Conservation (phyloP, 495 filamentous ascomycete genomes). For the Xylaria grammica region DNA sequence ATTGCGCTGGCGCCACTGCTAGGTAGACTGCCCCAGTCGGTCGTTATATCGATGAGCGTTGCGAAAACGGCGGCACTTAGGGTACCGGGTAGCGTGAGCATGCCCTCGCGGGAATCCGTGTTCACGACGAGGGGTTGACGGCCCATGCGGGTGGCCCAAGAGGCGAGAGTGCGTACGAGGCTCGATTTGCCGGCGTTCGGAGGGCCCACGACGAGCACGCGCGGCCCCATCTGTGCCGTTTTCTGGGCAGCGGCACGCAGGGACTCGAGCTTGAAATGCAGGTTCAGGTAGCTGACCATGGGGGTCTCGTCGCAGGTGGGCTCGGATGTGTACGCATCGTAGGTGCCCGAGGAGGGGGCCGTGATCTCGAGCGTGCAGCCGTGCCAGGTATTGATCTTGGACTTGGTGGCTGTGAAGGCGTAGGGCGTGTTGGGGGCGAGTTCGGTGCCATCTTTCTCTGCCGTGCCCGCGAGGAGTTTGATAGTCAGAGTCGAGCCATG, state of each 20-base stretch:
- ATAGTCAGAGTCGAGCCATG: conserved; percentile 63
- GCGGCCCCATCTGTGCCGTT: conserved; percentile 64
- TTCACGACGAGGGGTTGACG: conserved; percentile 84
- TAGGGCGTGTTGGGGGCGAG: conserved; percentile 81
- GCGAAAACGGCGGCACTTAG: conserved; percentile 83
- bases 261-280: conserved; percentile 83
- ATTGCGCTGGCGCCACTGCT: conserved; percentile 86
- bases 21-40: conserved; percentile 89
- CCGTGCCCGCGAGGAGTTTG: conserved; percentile 74
- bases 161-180: conserved; percentile 78
- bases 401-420: conserved; percentile 81
- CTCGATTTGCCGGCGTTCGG: conserved; percentile 85
- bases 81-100: conserved; percentile 84
- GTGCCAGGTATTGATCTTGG: conserved; percentile 88
- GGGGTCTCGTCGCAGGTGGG: conserved; percentile 86
- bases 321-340: conserved; percentile 59
- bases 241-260: conserved; percentile 60
- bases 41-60: conserved; percentile 85
- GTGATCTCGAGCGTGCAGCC: conserved; percentile 83
- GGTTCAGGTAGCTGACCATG: conserved; percentile 80
- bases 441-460: conserved; percentile 96
- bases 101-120: conserved; percentile 81
- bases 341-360: conserved; percentile 54
- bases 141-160: conserved; percentile 78
- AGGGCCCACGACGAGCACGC: conserved; percentile 84